Evolutionary conservation across 2,329 filamentous ascomycete genomes (phyloP).

Genomic region (Chaetomiaceae sp.): DNA sequence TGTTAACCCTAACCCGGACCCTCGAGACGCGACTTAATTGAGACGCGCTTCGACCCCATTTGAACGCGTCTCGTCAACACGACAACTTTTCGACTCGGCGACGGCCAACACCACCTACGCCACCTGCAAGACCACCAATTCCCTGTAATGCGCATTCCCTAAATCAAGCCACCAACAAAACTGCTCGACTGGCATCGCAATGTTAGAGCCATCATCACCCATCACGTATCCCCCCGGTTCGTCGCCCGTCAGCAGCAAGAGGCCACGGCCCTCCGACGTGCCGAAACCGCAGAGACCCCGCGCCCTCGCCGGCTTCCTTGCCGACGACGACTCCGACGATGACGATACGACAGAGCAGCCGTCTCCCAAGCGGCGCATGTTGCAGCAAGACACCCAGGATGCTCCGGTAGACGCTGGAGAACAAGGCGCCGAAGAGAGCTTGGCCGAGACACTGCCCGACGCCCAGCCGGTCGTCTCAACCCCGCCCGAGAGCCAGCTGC

Average conservation of each 20-base stretch:
- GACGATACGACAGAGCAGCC: conserved; percentile 30
- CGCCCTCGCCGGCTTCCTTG: conserved; percentile 40
- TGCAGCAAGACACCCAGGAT: conserved; percentile 30
- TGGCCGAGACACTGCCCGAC: neutral
- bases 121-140: too few relatives aligned
- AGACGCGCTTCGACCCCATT: too few relatives aligned
- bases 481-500: conserved; percentile 23
- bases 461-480: conserved; percentile 14
- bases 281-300: conserved; percentile 32
- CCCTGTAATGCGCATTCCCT: neutral
- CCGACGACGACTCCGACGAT: conserved; percentile 41
- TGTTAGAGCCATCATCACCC: conserved; percentile 28
- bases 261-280: conserved; percentile 33
- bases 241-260: conserved; percentile 34
- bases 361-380: conserved; percentile 42
- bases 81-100: too few relatives aligned
- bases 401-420: conserved; percentile 1
- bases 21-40: too few relatives aligned
- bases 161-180: neutral
- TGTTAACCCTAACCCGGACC: too few relatives aligned
- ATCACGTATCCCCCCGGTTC: conserved; percentile 28
- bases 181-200: conserved; percentile 9
- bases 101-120: too few relatives aligned
- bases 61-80: too few relatives aligned
- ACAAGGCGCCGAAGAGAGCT: neutral